Evolutionary conservation across 371 early-diverging fungal species (phyloP), one percentile per base, ranked within the genome.

Genomic region (Syncephalastrum contaminatum): DNA sequence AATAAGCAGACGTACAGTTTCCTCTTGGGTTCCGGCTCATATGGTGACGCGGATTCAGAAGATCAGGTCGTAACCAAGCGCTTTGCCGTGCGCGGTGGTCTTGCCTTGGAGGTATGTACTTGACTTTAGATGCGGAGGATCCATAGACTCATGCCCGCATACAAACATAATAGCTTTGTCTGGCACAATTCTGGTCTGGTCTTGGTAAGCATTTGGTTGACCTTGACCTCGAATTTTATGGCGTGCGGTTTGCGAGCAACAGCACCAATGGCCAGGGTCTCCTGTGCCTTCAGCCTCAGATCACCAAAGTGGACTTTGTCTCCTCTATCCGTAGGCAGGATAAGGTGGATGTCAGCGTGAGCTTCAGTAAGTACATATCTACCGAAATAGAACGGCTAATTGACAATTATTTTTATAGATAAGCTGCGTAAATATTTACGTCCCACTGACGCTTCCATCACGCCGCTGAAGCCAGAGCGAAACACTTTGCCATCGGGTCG

Each of bases 141-240:
- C 1, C 48, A 4, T 15, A 18, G 22, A 14, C 49, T 48, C 3
- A n/a, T 22, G 36, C 19, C 24, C 21, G 24, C 2, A 16, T 49
- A 16, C 5, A 13, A 4, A 6, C n/a, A 53, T 51, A 69, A 56
- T 40, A 64, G 59, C 27, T 77, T 4, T 64, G 66, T 58, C 54
- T 94, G 42, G 95, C 93, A 4, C 96, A 94, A 65, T 94, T 88
- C 71, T 96, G 96, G 95, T 88, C 88, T 53, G 80, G 83, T 56
- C 71, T 88, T 12, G 93, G 87, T 30, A 69, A 77, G 14, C 91
- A 93, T 59, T 62, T 62, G 12, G 74, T 95, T 12, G 85, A 88
- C 16, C 62, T 94, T 13, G 80, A 83, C 10, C 56, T 96, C 24
- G 79, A 83, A 20, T 96, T 97, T 78, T 90, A 89, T 65, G 94